Base-by-base conservation (phyloP, 352 stramenopile species). In the Globisporangium emineosum region DNA sequence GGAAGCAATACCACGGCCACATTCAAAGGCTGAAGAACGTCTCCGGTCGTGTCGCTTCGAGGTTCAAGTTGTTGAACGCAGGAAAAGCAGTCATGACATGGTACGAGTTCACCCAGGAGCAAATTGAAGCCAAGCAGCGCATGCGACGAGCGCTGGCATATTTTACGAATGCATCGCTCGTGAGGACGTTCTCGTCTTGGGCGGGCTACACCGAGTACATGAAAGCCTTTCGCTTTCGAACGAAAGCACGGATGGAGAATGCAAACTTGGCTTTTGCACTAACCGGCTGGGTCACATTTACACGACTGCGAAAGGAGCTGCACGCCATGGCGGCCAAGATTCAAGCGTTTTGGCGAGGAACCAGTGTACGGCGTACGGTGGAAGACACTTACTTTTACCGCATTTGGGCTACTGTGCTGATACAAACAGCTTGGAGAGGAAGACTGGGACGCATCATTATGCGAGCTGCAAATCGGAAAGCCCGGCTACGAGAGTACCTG, bases 341-440 rank as follows among this genome's bases (percentile, higher is more conserved):
- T 8, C 81, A 93, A 55, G 77, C 83, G 1, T 89, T 86, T 40
- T 94, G 83, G 83, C 81, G 86, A 10, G 83, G 86, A 2, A 57
- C 78, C 7, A 12, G 64, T 1, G 62, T 68, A 27, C 77, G 86
- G 1, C 77, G 83, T 0, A 40, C 64, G 2, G 60, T 77, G 5
- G 86, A 94, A 70, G 78, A 94, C 52, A 59, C 78, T 23, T 91
- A 77, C 70, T 88, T 81, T 9, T 74, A 74, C 21, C 62, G 68
- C 21, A 57, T 90, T 1, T 94, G 86, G 86, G 86, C 86, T 0
- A 65, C 73, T 0, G 74, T 92, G 17, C 58, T 88, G n/a, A 81
- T 92, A 32, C 83, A 94, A 47, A 91, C 73, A 5, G 76, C 77
- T 5, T 94, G 83, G 83, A 76, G 86, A 10, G 73, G 81, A 10